Percentiles rank a stretch among this genome's conserved stretches.
phyloP scores from a whole-genome alignment of 2,329 filamentous ascomycete genomes.

The Xylariaceae sp. region DNA sequence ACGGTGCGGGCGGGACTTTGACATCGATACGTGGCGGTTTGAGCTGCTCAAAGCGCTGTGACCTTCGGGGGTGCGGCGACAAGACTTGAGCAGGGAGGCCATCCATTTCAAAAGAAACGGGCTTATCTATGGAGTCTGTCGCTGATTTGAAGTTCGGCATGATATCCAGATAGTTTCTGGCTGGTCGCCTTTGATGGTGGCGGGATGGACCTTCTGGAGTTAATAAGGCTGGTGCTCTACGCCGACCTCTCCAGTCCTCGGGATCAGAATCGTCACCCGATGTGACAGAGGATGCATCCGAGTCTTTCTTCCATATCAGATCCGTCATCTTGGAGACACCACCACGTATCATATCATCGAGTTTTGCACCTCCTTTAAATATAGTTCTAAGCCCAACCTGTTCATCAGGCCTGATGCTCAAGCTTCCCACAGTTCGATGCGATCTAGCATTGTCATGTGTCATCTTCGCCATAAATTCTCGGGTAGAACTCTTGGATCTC shows the following conservation, averaged over 20 bases:
- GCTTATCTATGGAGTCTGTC: constrained; percentile 28
- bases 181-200: constrained; percentile 30
- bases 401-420: constrained; percentile 44
- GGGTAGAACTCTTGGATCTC: constrained; percentile 38
- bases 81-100: constrained; percentile 16
- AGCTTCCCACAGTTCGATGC: constrained; percentile 46
- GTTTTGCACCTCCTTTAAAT: constrained; percentile 66
- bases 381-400: constrained; percentile 63
- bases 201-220: constrained; percentile 36
- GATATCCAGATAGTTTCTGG: constrained; percentile 47
- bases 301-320: constrained; percentile 54
- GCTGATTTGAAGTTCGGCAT: constrained; percentile 48
- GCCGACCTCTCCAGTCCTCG: constrained; percentile 40
- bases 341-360: constrained; percentile 66
- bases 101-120: constrained; percentile 20
- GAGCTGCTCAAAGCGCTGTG: constrained; percentile 44
- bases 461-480: constrained; percentile 35
- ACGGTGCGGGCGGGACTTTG: constrained; percentile 38
- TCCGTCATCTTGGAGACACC: constrained; percentile 55
- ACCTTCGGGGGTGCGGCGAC: constrained; percentile 38
- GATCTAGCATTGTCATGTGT: constrained; percentile 48
- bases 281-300: constrained; percentile 36
- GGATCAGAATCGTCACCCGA: constrained; percentile 49
- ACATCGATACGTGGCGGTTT: constrained; percentile 50
- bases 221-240: constrained; percentile 35